Evolutionary conservation across 1,284 basidiomycete genomes (phyloP).

Genomic region (Cronartium quercuum): DNA sequence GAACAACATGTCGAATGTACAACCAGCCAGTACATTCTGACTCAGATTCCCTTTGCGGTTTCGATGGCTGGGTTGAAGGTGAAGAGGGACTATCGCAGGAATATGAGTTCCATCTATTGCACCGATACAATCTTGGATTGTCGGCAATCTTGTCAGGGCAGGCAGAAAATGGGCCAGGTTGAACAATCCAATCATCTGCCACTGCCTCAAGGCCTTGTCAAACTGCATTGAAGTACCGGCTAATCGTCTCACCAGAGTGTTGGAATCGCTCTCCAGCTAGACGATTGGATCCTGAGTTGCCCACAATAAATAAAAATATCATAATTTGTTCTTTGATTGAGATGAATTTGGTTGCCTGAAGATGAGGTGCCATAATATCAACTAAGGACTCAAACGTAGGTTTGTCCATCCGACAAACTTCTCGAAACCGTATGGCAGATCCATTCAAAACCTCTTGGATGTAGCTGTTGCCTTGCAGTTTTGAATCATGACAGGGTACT

Average conservation of each 20-base stretch:
- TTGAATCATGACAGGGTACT: too few relatives aligned
- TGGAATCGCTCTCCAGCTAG: too few relatives aligned
- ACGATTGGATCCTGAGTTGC: too few relatives aligned
- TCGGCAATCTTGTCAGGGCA: constrained; percentile 42
- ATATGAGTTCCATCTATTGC: constrained; percentile 53
- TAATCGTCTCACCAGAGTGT: too few relatives aligned
- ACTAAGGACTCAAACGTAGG: too few relatives aligned
- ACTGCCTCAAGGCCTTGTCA: not conserved
- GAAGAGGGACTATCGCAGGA: constrained; percentile 43
- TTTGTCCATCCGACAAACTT: too few relatives aligned
- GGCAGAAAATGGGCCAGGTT: not conserved
- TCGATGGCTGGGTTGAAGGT: constrained; percentile 43
- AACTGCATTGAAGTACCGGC: not conserved
- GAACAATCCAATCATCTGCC: not conserved
- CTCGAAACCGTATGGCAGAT: too few relatives aligned
- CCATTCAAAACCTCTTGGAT: too few relatives aligned
- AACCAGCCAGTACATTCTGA: constrained; percentile 52
- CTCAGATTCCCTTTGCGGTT: constrained; percentile 50
- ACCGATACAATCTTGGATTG: constrained; percentile 49
- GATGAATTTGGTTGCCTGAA: not conserved
- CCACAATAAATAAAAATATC: not conserved
- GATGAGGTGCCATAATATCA: not conserved
- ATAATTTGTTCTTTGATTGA: not conserved
- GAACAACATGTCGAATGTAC: too few relatives aligned
- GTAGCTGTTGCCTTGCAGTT: too few relatives aligned